Evolutionary conservation across 1,284 basidiomycete species (phyloP).

Genomic region (Polyporus tsugae): DNA sequence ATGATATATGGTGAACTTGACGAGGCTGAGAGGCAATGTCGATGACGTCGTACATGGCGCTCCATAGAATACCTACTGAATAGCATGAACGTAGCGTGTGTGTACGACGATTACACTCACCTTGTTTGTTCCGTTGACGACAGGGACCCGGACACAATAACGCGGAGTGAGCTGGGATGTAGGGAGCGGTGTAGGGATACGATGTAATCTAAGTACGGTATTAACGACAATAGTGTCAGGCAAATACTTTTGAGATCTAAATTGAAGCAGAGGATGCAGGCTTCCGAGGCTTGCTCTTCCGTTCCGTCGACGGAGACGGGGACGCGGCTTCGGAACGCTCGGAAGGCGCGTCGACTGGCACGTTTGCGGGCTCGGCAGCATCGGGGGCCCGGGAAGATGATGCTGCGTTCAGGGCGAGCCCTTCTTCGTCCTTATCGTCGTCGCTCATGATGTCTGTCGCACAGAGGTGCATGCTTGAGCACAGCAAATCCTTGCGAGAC

Average conservation of each 20-base stretch:
- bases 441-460: constrained; percentile 41
- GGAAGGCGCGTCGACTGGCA: constrained; percentile 18
- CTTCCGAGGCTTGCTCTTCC: constrained; percentile 25
- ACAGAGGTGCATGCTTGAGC: background rate
- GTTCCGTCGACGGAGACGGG: constrained; percentile 9
- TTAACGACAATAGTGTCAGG: constrained; percentile 24
- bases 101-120: background rate
- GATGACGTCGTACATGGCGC: background rate
- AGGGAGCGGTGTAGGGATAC: constrained; percentile 10
- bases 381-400: constrained; percentile 9
- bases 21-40: background rate
- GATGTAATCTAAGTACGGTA: constrained; percentile 16
- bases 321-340: constrained; percentile 16
- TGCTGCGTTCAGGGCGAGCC: constrained; percentile 15
- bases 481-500: background rate
- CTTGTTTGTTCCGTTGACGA: no score
- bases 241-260: constrained; percentile 31
- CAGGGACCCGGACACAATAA: background rate
- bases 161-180: background rate
- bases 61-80: background rate
- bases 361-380: constrained; percentile 17
- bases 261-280: constrained; percentile 17
- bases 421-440: constrained; percentile 37
- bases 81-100: background rate
- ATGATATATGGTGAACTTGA: background rate